Evolutionary conservation across 148 eudicot genomes (phyloP).

Genomic region (Diospyros lotus): DNA sequence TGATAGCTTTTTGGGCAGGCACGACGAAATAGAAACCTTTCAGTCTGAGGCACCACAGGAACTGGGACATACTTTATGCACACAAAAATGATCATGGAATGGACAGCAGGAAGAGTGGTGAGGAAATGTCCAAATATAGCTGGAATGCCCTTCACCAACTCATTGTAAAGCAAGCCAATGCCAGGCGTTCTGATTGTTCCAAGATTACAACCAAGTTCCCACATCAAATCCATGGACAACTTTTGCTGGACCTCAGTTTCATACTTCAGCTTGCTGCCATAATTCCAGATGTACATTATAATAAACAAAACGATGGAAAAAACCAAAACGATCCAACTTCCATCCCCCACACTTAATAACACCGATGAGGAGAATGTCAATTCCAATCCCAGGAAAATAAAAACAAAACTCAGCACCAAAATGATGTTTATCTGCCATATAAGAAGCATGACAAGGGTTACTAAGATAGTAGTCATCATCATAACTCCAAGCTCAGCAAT

Average conservation of each 20-base stretch:
- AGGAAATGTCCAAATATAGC: slow-evolving; percentile 94
- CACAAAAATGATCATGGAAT: slow-evolving; percentile 94
- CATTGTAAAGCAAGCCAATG: slow-evolving; percentile 92
- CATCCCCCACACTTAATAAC: slow-evolving; percentile 75
- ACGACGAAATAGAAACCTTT: slow-evolving; percentile 89
- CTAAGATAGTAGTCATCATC: slow-evolving; percentile 94
- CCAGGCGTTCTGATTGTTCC: slow-evolving; percentile 98
- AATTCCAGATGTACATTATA: slow-evolving; percentile 91
- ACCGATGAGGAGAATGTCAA: slow-evolving; percentile 87
- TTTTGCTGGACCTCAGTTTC: slow-evolving; percentile 90
- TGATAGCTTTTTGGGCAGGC: slow-evolving; percentile 92
- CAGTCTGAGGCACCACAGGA: slow-evolving; percentile 81
- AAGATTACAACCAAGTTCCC: slow-evolving; percentile 82
- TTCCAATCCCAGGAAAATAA: slow-evolving; percentile 83
- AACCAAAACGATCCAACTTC: slow-evolving; percentile 93
- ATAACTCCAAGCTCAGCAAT: slow-evolving; percentile 96
- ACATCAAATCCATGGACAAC: slow-evolving; percentile 82
- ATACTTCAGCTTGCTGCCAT: slow-evolving; percentile 89
- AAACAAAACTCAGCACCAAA: slow-evolving; percentile 58
- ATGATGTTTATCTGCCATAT: slow-evolving; percentile 95
- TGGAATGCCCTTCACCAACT: slow-evolving; percentile 87
- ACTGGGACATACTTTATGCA: slow-evolving; percentile 96
- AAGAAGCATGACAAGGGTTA: slow-evolving; percentile 93
- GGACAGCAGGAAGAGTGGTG: slow-evolving; percentile 91
- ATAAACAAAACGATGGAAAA: slow-evolving; percentile 69